Percentiles rank a stretch among this genome's conserved stretches.
Conservation (phyloP, 306 rosid genomes). For the Acacia crassicarpa region DNA sequence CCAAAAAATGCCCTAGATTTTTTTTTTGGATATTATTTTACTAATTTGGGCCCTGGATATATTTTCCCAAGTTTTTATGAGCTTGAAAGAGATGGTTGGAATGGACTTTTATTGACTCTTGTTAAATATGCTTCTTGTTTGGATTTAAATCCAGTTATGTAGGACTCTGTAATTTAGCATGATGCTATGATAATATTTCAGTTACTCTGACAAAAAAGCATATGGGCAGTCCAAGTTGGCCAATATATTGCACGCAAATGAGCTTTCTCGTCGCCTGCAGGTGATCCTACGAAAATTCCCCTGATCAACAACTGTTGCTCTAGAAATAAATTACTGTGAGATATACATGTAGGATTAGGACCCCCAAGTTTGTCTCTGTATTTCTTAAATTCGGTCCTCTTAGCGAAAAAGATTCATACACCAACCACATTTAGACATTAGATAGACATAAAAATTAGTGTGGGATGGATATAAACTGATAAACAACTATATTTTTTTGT, state of each 20-base stretch:
- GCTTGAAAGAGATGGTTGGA: neutral
- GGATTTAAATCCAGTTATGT: neutral
- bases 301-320: neutral
- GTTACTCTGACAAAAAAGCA: conserved; percentile 85
- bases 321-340: neutral
- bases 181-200: conserved; percentile 24
- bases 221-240: conserved; percentile 96
- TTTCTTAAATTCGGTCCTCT: neutral
- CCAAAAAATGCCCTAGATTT: no score
- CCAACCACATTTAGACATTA: neutral
- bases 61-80: no score
- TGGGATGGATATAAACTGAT: neutral
- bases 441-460: neutral
- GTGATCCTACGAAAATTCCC: conserved; percentile 38
- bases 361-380: neutral
- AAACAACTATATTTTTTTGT: neutral
- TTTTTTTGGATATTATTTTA: no score
- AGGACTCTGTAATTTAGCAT: neutral
- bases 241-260: conserved; percentile 76
- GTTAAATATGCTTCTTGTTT: neutral
- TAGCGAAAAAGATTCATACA: neutral
- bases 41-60: no score
- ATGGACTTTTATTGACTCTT: neutral
- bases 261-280: conserved; percentile 73
- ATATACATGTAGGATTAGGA: neutral